A percentile compares a stretch with the other conserved stretches of the same genome.
Conservation (phyloP, 169 alveolate genomes). For the Babesia bovis region DNA sequence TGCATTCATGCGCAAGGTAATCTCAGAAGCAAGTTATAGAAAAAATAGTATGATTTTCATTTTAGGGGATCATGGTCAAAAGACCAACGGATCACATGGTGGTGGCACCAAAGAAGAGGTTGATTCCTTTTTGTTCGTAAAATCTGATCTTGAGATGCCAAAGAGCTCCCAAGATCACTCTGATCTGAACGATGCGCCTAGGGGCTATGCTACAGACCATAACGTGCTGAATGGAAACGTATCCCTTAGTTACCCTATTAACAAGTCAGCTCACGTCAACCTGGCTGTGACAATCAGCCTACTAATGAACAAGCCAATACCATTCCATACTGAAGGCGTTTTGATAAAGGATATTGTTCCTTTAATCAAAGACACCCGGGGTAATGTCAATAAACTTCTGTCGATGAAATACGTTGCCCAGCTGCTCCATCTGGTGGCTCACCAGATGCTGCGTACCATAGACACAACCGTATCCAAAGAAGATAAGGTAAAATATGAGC, state of each 20-base stretch:
- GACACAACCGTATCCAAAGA: conserved; percentile 25
- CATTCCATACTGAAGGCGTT: conserved; percentile 46
- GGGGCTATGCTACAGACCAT: conserved; percentile 48
- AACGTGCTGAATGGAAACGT: conserved; percentile 39
- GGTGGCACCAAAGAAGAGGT: conserved; percentile 64
- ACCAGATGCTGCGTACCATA: conserved; percentile 26
- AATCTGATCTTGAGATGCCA: conserved; percentile 29
- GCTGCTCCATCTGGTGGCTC: conserved; percentile 42
- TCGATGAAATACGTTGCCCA: conserved; percentile 36
- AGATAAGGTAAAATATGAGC: conserved; percentile 7
- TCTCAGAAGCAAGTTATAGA: background rate
- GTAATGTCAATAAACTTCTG: conserved; percentile 27
- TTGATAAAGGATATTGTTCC: conserved; percentile 36
- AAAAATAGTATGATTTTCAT: conserved; percentile 50
- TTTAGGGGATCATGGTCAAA: conserved; percentile 76
- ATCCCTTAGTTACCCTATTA: conserved; percentile 17
- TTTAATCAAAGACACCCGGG: conserved; percentile 26
- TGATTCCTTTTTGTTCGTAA: conserved; percentile 43
- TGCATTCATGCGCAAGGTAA: conserved; percentile 53
- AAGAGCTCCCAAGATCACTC: conserved; percentile 1
- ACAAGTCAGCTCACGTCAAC: conserved; percentile 18
- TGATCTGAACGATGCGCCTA: conserved; percentile 27
- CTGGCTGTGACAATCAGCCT: conserved; percentile 18
- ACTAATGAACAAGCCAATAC: conserved; percentile 42
- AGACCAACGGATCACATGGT: conserved; percentile 72